Evolutionary conservation across 805 yeast genomes (phyloP).

Genomic region (Naumovozyma castellii): DNA sequence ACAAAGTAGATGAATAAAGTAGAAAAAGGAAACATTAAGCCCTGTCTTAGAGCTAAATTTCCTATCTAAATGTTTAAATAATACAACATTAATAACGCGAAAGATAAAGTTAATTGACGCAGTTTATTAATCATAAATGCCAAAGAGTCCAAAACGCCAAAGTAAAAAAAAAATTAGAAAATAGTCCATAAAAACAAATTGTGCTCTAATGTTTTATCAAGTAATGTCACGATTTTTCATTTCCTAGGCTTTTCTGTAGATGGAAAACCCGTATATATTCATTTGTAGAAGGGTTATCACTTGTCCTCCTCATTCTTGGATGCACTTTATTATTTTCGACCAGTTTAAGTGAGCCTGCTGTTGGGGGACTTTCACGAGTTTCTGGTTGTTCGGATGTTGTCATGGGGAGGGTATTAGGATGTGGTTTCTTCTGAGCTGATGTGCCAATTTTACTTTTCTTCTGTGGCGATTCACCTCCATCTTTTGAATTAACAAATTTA

Average conservation of each 20-base stretch:
- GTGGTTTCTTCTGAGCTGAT: background rate
- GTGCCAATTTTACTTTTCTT: background rate
- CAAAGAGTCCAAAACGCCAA: too few species aligned
- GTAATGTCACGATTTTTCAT: background rate
- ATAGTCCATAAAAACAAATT: too few species aligned
- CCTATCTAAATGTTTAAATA: too few species aligned
- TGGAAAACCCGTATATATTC: slow-evolving; percentile 27
- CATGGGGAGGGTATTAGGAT: background rate
- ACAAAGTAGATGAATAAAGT: too few species aligned
- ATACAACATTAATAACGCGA: too few species aligned
- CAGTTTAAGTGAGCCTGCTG: slow-evolving; percentile 7
- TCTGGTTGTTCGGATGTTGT: background rate
- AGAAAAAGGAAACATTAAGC: too few species aligned
- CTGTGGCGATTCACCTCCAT: background rate
- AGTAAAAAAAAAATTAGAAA: too few species aligned
- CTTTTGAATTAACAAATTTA: background rate
- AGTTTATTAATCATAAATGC: too few species aligned
- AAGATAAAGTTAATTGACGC: too few species aligned
- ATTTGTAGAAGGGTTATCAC: slow-evolving; percentile 23
- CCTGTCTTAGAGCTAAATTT: too few species aligned
- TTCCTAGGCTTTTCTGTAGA: slow-evolving; percentile 9
- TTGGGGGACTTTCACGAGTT: background rate
- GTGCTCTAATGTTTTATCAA: too few species aligned
- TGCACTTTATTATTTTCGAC: slow-evolving; percentile 27
- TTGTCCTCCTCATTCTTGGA: slow-evolving; percentile 25